These are phyloP conservation scores for Malus asiatica DNA, from an alignment of 306 rosid species.

Conservation along the genomic window DNA sequence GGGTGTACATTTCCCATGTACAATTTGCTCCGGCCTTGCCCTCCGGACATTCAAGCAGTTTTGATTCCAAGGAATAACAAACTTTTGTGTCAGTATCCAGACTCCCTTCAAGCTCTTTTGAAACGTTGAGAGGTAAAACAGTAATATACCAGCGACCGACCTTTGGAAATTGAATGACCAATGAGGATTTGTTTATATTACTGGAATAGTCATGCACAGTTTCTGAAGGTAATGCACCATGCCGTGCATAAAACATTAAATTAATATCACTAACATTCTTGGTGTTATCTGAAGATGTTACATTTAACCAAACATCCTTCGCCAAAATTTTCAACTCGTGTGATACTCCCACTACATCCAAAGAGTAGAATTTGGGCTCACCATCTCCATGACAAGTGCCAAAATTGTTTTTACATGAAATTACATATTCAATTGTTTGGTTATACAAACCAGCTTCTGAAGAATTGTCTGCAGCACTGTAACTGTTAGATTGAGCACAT, in stretches of 20 bases:
- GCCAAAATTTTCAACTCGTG: slow-evolving; percentile 64
- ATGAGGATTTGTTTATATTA: slow-evolving; percentile 44
- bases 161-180: slow-evolving; percentile 61
- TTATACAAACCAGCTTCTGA: slow-evolving; percentile 22
- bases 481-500: slow-evolving; percentile 41
- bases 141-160: slow-evolving; percentile 72
- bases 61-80: slow-evolving; percentile 70
- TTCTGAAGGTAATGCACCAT: slow-evolving; percentile 75
- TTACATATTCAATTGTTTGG: slow-evolving; percentile 27
- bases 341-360: slow-evolving; percentile 55
- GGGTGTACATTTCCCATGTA: slow-evolving; percentile 50
- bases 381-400: slow-evolving; percentile 54
- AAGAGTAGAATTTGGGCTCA: slow-evolving; percentile 39
- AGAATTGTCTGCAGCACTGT: slow-evolving; percentile 18
- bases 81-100: slow-evolving; percentile 26
- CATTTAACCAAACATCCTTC: slow-evolving; percentile 40
- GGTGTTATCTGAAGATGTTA: slow-evolving; percentile 29
- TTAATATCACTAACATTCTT: slow-evolving; percentile 31
- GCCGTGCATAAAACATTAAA: slow-evolving; percentile 68
- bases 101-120: slow-evolving; percentile 40
- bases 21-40: slow-evolving; percentile 88
- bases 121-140: slow-evolving; percentile 41
- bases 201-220: slow-evolving; percentile 59
- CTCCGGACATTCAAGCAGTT: slow-evolving; percentile 58
- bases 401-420: slow-evolving; percentile 56